These are phyloP conservation scores for Trichoderma afroharzianum DNA, from an alignment of 2,329 filamentous ascomycete species.

Conservation along the genomic window DNA sequence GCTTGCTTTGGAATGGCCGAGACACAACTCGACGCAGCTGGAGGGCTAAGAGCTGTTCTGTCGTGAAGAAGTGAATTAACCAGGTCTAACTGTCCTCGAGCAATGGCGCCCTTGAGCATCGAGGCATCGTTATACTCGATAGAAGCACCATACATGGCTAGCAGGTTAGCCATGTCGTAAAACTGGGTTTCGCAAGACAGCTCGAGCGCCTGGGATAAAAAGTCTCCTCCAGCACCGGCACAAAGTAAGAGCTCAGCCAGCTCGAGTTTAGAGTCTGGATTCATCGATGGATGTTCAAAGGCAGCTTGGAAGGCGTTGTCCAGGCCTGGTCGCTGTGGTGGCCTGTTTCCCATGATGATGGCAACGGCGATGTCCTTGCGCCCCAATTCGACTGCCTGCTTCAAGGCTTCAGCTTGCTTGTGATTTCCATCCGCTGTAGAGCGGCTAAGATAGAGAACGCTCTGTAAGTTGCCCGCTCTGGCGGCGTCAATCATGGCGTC, in stretches of 20 bases:
- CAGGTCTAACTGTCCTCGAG: constrained; percentile 42
- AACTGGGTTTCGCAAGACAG: constrained; percentile 48
- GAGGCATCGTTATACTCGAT: constrained; percentile 51
- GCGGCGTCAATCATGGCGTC: constrained; percentile 51
- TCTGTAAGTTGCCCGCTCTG: constrained; percentile 46
- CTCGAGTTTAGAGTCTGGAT: constrained; percentile 47
- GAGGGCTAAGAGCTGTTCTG: constrained; percentile 40
- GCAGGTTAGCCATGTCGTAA: constrained; percentile 52
- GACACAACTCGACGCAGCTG: constrained; percentile 49
- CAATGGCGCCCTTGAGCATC: constrained; percentile 47
- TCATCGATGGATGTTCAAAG: constrained; percentile 43
- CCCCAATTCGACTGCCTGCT: constrained; percentile 45
- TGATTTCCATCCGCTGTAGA: constrained; percentile 52
- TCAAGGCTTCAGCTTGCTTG: constrained; percentile 50
- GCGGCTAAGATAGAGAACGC: constrained; percentile 48
- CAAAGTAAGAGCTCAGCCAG: constrained; percentile 56
- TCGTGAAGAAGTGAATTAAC: constrained; percentile 46
- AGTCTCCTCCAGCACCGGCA: constrained; percentile 53
- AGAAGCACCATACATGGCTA: constrained; percentile 52
- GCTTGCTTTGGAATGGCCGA: constrained; percentile 46
- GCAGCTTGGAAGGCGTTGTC: constrained; percentile 49
- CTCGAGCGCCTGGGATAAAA: constrained; percentile 45
- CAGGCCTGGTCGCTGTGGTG: constrained; percentile 46
- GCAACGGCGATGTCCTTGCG: constrained; percentile 53
- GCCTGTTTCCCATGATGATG: constrained; percentile 50